Conservation (phyloP, 345 rosid species). For the Gossypium ekmanianum region DNA sequence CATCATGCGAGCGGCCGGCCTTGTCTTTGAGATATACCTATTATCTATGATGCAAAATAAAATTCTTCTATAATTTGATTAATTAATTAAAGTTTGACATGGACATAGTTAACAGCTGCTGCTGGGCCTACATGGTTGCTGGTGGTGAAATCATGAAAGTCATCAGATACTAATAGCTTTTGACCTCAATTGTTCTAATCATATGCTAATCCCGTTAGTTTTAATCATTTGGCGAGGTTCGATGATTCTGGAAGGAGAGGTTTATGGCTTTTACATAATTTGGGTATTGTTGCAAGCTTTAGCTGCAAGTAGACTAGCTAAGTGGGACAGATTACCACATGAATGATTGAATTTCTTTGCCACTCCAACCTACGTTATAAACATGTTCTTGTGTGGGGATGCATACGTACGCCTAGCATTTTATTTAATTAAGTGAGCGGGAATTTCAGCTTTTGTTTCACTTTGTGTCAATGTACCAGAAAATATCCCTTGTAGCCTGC, state of each 20-base stretch:
- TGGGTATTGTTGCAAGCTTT: not conserved
- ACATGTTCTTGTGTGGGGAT: not conserved
- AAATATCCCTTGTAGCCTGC: not conserved
- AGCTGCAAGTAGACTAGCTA: conserved; percentile 2
- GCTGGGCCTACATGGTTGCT: not conserved
- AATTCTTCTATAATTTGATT: not conserved
- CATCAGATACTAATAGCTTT: conserved; percentile 24
- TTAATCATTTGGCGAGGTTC: conserved; percentile 22
- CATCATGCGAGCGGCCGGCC: not conserved
- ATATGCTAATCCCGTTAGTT: conserved; percentile 12
- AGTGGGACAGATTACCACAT: not conserved
- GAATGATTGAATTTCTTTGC: not conserved
- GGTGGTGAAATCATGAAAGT: conserved; percentile 16
- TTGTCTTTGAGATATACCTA: not conserved
- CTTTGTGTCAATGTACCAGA: not conserved
- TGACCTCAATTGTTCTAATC: conserved; percentile 17
- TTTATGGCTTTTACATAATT: not conserved
- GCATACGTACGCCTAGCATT: not conserved
- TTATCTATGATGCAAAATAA: not conserved
- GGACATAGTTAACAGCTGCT: not conserved
- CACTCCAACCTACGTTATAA: not conserved
- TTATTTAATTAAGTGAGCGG: not conserved
- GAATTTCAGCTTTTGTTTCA: not conserved
- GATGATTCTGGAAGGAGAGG: conserved; percentile 25
- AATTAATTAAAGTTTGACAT: not conserved